Evolutionary conservation across 2,329 filamentous ascomycete genomes (phyloP).

Genomic region (Capronia coronata): DNA sequence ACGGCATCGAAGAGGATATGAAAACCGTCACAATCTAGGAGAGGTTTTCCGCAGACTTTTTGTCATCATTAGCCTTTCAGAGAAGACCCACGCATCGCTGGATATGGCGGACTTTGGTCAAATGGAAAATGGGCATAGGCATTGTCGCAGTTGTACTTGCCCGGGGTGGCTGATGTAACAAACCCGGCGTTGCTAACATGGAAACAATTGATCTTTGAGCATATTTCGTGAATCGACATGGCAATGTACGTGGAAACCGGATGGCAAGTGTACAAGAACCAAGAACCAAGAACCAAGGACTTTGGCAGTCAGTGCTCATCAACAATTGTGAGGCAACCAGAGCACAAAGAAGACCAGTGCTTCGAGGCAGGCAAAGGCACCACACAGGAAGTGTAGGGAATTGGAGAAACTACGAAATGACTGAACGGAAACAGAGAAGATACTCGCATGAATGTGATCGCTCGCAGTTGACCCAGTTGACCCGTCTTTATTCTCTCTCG

Average conservation of each 20-base stretch:
- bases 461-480: background rate
- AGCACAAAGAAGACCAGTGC: background rate
- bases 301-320: background rate
- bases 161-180: background rate
- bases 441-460: background rate
- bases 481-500: background rate
- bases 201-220: background rate
- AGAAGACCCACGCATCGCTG: slow-evolving; percentile 9
- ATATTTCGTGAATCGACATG: background rate
- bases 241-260: background rate
- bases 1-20: slow-evolving; percentile 39
- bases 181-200: background rate
- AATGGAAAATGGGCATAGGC: background rate
- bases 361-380: background rate
- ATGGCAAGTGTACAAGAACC: background rate
- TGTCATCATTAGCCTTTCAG: slow-evolving; percentile 4
- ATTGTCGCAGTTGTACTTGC: background rate
- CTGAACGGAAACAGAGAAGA: background rate
- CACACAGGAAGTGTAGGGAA: background rate
- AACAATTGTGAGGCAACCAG: background rate
- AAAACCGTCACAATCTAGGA: slow-evolving; percentile 43
- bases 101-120: slow-evolving; percentile 16
- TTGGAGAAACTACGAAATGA: background rate
- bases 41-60: slow-evolving; percentile 1
- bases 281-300: background rate